Percentiles rank a stretch among this genome's conserved stretches.
Evolutionary conservation across 306 rosid genomes (phyloP).

Genomic region (Trifolium fragiferum): DNA sequence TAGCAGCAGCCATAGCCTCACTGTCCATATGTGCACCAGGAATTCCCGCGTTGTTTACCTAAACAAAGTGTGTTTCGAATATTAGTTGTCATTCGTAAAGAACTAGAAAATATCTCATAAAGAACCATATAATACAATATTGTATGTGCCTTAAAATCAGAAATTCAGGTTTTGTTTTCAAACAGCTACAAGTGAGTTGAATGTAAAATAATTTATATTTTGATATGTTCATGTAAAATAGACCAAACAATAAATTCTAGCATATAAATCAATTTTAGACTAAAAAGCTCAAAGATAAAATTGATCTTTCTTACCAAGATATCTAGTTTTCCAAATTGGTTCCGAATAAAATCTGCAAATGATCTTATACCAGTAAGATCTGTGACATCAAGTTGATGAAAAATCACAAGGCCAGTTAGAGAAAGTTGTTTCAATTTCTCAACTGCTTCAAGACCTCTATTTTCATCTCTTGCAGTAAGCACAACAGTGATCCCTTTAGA

Average conservation of each 20-base stretch:
- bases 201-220: too few relatives aligned
- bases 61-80: neutral
- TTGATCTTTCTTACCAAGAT: slow-evolving; percentile 41
- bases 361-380: slow-evolving; percentile 34
- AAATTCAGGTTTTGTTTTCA: too few relatives aligned
- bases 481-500: slow-evolving; percentile 41
- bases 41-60: slow-evolving; percentile 49
- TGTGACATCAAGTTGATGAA: slow-evolving; percentile 50
- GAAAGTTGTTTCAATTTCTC: slow-evolving; percentile 36
- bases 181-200: neutral
- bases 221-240: too few relatives aligned
- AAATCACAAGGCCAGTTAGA: slow-evolving; percentile 24
- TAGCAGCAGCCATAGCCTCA: slow-evolving; percentile 3
- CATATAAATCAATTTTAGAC: neutral
- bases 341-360: slow-evolving; percentile 38
- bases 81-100: too few relatives aligned
- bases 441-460: slow-evolving; percentile 41
- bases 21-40: slow-evolving; percentile 10
- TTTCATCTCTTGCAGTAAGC: slow-evolving; percentile 46
- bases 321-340: slow-evolving; percentile 45
- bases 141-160: too few relatives aligned
- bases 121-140: too few relatives aligned
- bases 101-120: too few relatives aligned
- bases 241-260: neutral
- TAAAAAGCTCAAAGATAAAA: neutral